Conservation (phyloP, 306 rosid genomes). For the Chamaecrista fasciculata region DNA sequence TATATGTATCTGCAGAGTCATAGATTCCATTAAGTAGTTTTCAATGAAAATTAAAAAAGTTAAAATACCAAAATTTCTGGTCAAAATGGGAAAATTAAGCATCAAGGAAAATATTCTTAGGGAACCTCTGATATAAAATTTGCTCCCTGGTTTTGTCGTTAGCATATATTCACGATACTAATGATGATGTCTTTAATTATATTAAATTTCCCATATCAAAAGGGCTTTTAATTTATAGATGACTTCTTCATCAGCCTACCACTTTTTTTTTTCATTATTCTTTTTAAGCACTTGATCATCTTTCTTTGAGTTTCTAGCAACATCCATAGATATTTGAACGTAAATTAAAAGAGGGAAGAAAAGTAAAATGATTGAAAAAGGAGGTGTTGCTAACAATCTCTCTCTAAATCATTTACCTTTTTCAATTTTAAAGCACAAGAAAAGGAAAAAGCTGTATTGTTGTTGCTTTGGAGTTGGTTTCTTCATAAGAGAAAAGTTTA, state of each 20-base stretch:
- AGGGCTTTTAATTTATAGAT: conserved; percentile 15
- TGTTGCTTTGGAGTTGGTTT: conserved; percentile 52
- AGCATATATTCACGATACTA: conserved; percentile 20
- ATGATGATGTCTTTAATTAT: conserved; percentile 28
- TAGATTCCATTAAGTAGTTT: not conserved
- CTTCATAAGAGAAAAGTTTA: conserved; percentile 33
- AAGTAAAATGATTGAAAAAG: too few relatives aligned
- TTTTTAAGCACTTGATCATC: too few relatives aligned
- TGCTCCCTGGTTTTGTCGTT: not conserved
- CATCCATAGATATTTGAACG: too few relatives aligned
- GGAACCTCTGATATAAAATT: not conserved
- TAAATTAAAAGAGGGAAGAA: too few relatives aligned
- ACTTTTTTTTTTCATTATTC: not conserved
- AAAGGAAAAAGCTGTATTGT: conserved; percentile 41
- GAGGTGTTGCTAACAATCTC: not conserved
- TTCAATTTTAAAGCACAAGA: not conserved
- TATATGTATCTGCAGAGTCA: too few relatives aligned
- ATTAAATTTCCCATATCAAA: conserved; percentile 36
- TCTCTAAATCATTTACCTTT: conserved; percentile 12
- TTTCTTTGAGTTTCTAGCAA: too few relatives aligned
- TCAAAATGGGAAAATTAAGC: not conserved
- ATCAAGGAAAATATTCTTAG: not conserved
- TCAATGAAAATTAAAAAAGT: not conserved
- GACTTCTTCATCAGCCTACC: conserved; percentile 37
- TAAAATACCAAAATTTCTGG: not conserved